phyloP scores from a whole-genome alignment of 805 yeast genomes.

The Hanseniaspora valbyensis region DNA sequence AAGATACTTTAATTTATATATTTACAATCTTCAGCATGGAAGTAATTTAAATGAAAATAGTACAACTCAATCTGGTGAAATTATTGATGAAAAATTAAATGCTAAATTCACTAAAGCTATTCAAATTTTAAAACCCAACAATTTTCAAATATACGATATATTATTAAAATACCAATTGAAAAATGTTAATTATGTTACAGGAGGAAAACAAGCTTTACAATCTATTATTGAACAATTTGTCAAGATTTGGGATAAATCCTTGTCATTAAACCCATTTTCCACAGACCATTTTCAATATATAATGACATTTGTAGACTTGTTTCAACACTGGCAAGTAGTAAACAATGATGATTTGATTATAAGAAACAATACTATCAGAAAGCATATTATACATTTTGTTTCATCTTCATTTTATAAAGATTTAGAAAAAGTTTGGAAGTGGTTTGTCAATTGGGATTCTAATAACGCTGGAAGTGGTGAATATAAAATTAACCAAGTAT shows the following conservation, averaged over 20 bases:
- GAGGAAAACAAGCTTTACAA: conserved; percentile 13
- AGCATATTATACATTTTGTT: conserved; percentile 10
- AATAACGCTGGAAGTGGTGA: conserved; percentile 14
- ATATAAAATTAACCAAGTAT: conserved; percentile 12
- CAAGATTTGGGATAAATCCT: conserved; percentile 12
- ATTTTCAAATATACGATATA: conserved; percentile 10
- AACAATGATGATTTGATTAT: conserved; percentile 9
- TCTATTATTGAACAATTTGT: conserved; percentile 10
- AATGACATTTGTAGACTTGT: conserved; percentile 9
- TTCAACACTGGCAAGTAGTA: conserved; percentile 13
- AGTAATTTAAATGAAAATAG: background rate
- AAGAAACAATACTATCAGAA: conserved; percentile 14
- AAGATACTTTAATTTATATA: conserved; percentile 8
- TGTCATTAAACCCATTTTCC: conserved; percentile 7
- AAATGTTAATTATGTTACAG: conserved; percentile 2
- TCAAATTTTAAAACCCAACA: conserved; percentile 9
- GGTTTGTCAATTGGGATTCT: conserved; percentile 14
- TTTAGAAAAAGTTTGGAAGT: conserved; percentile 14
- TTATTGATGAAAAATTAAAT: conserved; percentile 5
- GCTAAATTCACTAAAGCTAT: conserved; percentile 8
- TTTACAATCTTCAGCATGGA: conserved; percentile 3
- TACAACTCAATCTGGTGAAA: conserved; percentile 1
- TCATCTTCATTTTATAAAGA: conserved; percentile 7
- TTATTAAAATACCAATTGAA: conserved; percentile 6
- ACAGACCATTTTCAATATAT: conserved; percentile 3